These are phyloP conservation scores for Backusella tarrabulga DNA, from an alignment of 192 early-diverging fungal species.

Conservation along the genomic window DNA sequence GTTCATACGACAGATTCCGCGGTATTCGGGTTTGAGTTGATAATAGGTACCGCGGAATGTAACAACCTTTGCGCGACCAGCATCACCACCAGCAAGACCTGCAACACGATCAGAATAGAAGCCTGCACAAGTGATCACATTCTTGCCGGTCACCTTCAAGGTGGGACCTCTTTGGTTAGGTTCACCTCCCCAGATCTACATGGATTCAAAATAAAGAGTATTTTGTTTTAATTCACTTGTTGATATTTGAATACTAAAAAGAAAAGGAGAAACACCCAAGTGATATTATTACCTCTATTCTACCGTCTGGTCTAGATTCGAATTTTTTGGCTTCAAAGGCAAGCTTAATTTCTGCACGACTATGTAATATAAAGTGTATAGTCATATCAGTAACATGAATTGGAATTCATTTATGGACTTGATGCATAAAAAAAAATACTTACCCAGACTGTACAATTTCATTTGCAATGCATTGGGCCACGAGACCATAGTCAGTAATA, in stretches of 20 bases:
- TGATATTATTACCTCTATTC: conserved; percentile 16
- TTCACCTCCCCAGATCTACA: conserved; percentile 31
- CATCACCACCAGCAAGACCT: conserved; percentile 28
- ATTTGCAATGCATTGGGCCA: conserved; percentile 30
- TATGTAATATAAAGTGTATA: neutral
- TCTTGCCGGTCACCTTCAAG: conserved; percentile 22
- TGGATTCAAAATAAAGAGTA: neutral
- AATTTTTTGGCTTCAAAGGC: conserved; percentile 35
- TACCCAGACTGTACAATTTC: conserved; percentile 33
- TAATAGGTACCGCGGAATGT: conserved; percentile 39
- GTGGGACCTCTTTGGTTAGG: conserved; percentile 29
- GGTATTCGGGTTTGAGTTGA: conserved; percentile 34
- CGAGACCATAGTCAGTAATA: conserved; percentile 30
- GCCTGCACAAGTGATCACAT: conserved; percentile 39
- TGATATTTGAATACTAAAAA: neutral
- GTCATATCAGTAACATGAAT: neutral
- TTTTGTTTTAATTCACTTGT: neutral
- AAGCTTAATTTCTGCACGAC: conserved; percentile 36
- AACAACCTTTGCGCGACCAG: conserved; percentile 16
- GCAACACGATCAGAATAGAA: conserved; percentile 39
- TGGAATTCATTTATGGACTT: neutral
- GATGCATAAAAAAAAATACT: neutral
- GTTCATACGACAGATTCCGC: conserved; percentile 31
- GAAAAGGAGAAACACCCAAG: neutral
- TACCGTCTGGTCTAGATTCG: conserved; percentile 22